phyloP scores from a whole-genome alignment of 768 basidiomycete genomes.

The Dendrothele bispora region DNA sequence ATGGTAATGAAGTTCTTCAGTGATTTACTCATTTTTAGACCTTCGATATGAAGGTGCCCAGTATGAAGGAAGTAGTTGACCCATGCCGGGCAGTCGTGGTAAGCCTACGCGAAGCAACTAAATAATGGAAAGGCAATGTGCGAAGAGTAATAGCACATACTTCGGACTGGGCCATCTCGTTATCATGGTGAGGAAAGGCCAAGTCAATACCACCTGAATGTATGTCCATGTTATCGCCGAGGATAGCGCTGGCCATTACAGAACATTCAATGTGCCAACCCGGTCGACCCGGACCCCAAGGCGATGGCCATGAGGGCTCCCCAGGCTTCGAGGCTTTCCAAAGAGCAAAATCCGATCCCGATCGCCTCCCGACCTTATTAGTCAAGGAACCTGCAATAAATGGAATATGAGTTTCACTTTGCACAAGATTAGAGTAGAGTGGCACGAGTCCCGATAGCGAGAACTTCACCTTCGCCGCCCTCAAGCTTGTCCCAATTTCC shows the following conservation, averaged over 20 bases:
- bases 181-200: slow-evolving; percentile 99
- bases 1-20: slow-evolving; percentile 99
- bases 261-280: slow-evolving; percentile 99
- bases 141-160: slow-evolving; percentile 35
- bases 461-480: slow-evolving; percentile 75
- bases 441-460: background rate
- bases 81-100: slow-evolving; percentile 89
- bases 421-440: background rate
- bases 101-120: slow-evolving; percentile 64
- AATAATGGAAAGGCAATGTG: background rate
- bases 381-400: slow-evolving; percentile 54
- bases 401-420: slow-evolving; percentile 3
- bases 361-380: slow-evolving; percentile 61
- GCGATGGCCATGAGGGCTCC: slow-evolving; percentile 94
- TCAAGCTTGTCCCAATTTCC: slow-evolving; percentile 87
- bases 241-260: slow-evolving; percentile 92
- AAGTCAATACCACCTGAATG: slow-evolving; percentile 97
- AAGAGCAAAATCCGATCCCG: slow-evolving; percentile 91
- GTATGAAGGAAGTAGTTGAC: slow-evolving; percentile 99
- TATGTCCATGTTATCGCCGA: slow-evolving; percentile 93
- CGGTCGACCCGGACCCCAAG: slow-evolving; percentile 94
- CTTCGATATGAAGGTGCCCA: slow-evolving; percentile 97
- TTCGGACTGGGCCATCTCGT: slow-evolving; percentile 97
- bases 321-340: slow-evolving; percentile 98
- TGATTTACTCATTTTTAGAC: slow-evolving; percentile 98